Base-by-base conservation (phyloP, 2,329 filamentous ascomycete genomes). In the Cladosporium sp. region DNA sequence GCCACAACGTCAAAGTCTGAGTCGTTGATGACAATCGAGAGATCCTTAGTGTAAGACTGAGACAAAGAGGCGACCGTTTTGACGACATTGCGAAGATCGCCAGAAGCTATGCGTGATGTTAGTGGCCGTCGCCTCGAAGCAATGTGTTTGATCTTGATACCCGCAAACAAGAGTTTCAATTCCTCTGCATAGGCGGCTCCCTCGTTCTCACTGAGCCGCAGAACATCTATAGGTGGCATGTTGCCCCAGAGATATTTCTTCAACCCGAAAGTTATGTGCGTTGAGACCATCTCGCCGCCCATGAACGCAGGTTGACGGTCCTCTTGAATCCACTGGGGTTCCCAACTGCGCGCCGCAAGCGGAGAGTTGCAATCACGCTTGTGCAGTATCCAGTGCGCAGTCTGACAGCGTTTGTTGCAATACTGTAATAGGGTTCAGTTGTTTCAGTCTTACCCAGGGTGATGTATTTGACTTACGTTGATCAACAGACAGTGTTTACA, bases 191-290 rank as follows among this genome's bases (percentile, higher is more conserved):
- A 58, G 6, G 60, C 40, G 0, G 51, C 30, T 5, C 68, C 72
- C 49, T 75, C 70, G 43, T 72, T 71, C 5, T 60, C 51, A 34
- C 67, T 61, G 3, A 76, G 54, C 0, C 70, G 64, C 0, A 79
- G 54, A 0, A 79, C 51, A 60, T 79, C 74, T 1, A 76, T 17
- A 0, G 76, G 75, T 15, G 76, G 75, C 11, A 74, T 59, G 55
- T 76, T 77, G 6, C 74, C 75, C 75, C 74, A 79, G 11, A 78
- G 65, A 58, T 66, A 71, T 25, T 51, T 51, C 30, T 51, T 51
- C 47, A 12, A 14, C 15, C 45, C 45, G 19, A 49, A 49, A n/a
- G n/a, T n/a, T 6, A 20, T 40, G n/a, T 3, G n/a, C 38, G 3
- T 1, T 9, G 38, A 6, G n/a, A n/a, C n/a, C n/a, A n/a, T n/a